These are phyloP conservation scores for Rhizopus delemar DNA, from an alignment of 371 early-diverging fungal species.

Conservation along the genomic window DNA sequence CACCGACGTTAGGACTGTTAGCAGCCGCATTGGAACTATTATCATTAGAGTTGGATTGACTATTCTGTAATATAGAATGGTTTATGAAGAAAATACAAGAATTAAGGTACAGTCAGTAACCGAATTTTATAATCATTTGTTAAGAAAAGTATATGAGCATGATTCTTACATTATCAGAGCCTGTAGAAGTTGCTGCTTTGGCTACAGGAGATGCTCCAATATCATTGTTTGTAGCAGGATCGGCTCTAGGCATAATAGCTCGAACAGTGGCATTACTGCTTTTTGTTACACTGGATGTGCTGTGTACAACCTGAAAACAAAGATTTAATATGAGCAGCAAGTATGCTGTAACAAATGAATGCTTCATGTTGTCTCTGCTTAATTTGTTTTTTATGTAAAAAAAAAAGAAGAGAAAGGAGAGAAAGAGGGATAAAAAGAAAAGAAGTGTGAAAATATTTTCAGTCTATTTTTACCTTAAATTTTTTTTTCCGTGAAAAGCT, in stretches of 20 bases:
- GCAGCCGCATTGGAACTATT: too few relatives aligned
- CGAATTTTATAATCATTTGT: too few relatives aligned
- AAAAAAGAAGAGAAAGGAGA: slow-evolving; percentile 1
- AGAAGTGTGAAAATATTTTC: not conserved
- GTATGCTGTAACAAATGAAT: slow-evolving; percentile 11
- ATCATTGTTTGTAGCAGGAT: not conserved
- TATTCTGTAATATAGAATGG: not conserved
- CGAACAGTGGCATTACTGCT: not conserved
- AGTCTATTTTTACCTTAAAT: slow-evolving; percentile 7
- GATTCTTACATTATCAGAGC: slow-evolving; percentile 15
- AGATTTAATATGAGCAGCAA: slow-evolving; percentile 10
- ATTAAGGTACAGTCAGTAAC: too few relatives aligned
- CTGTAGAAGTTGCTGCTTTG: not conserved
- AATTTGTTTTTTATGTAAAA: not conserved
- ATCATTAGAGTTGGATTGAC: not conserved
- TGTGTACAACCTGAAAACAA: slow-evolving; percentile 12
- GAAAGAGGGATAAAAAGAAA: slow-evolving; percentile 3
- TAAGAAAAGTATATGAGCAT: not conserved
- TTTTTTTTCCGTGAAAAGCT: too few relatives aligned
- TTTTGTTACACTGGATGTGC: slow-evolving; percentile 6
- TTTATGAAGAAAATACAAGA: too few relatives aligned
- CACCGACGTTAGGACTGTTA: not conserved
- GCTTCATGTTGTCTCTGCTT: not conserved
- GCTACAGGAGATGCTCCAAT: not conserved
- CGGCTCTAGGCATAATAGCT: not conserved